Base-by-base conservation (phyloP, 805 yeast species). In the Kluyveromyces aestuarii region DNA sequence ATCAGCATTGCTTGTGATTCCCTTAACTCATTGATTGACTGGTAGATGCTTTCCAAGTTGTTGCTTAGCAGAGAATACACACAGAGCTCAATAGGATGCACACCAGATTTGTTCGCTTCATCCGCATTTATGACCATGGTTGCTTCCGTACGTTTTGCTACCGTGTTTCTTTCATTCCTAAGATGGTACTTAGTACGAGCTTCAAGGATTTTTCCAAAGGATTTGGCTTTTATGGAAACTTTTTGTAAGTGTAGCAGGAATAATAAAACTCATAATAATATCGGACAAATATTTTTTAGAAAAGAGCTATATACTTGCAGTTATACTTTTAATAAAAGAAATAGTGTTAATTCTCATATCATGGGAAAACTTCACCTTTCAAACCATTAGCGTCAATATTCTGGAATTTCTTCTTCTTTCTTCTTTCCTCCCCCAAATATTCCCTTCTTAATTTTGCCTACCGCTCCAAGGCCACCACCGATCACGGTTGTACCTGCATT, bases 401-500 rank as follows among this genome's bases (percentile, higher is more conserved):
- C 21, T 13, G 27, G 25, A 27, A 27, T 42, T 11, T 33, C 39
- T 21, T 33, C 39, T 21, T 45, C 48, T 9, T 41, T 40, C 21
- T 47, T 47, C 41, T 50, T 50, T 19, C 48, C 48, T 11, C 63
- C 60, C 14, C 75, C 74, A 52, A 73, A 70, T 48, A 75, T 62
- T 36, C 72, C 65, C 25, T 68, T 69, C 46, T 68, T 71, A 37
- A 68, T 66, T 49, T 66, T 69, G 14, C 73, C 72, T 43, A 69
- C 72, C 30, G 75, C 70, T 17, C 73, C 74, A 18, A 69, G 67
- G 41, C 73, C 74, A 37, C 77, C 74, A 30, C 72, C 72, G 45
- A 72, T 67, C 16, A 72, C 71, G 7, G 67, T 58, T 21, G 70
- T 66, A 45, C 75, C 73, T 14, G 64, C 78, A 39, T 71, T 75